These are phyloP conservation scores for Chytriomyces confervae DNA, from an alignment of 192 early-diverging fungal species.

Conservation along the genomic window DNA sequence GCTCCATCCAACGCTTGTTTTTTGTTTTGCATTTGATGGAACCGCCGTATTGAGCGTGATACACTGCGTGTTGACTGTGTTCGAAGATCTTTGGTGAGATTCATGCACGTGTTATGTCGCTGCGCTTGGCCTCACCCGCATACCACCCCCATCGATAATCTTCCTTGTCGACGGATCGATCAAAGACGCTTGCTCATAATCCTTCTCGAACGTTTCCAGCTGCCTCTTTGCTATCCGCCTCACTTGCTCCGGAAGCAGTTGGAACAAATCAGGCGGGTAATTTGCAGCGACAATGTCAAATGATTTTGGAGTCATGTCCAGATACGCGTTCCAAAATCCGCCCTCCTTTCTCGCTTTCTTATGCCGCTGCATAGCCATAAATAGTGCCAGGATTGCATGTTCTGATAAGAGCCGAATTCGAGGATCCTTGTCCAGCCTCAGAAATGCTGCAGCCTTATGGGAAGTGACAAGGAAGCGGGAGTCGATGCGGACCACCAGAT, in stretches of 20 bases:
- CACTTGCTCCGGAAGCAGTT: neutral
- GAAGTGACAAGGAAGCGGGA: constrained; percentile 29
- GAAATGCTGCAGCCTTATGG: neutral
- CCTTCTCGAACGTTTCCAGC: neutral
- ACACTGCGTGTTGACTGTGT: constrained; percentile 47
- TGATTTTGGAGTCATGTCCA: neutral
- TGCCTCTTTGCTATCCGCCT: neutral
- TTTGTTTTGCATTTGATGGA: neutral
- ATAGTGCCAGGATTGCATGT: constrained; percentile 10
- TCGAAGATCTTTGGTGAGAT: neutral
- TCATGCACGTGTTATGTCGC: neutral
- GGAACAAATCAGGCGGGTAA: neutral
- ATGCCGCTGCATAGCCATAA: neutral
- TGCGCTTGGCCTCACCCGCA: neutral
- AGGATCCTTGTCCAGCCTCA: neutral
- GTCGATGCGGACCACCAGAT: constrained; percentile 14
- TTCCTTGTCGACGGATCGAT: neutral
- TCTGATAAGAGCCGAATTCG: neutral
- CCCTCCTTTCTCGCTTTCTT: neutral
- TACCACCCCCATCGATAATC: neutral
- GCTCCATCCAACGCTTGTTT: constrained; percentile 5
- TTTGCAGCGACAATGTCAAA: neutral
- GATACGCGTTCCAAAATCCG: neutral
- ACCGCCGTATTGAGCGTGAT: constrained; percentile 40
- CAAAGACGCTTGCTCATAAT: neutral